phyloP scores from a whole-genome alignment of 2,329 filamentous ascomycete species.

The Knoxdaviesia proteae region DNA sequence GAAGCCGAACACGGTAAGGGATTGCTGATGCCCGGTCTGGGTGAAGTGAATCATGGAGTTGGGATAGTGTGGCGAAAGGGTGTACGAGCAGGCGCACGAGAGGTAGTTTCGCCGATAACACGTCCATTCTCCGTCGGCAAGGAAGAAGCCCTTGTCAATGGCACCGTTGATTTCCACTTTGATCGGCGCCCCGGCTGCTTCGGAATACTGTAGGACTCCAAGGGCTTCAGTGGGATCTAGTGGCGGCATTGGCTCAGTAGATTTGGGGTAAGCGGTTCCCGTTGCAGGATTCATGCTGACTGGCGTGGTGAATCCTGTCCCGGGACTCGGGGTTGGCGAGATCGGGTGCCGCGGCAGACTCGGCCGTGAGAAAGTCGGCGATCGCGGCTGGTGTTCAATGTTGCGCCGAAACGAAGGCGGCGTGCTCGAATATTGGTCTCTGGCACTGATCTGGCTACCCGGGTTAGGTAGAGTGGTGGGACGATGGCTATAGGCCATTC shows the following conservation, averaged over 20 bases:
- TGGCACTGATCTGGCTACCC: constrained; percentile 23
- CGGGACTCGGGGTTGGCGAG: constrained; percentile 29
- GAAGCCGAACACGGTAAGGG: constrained; percentile 51
- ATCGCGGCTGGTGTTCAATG: constrained; percentile 27
- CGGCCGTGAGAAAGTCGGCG: constrained; percentile 25
- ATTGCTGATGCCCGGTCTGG: constrained; percentile 25
- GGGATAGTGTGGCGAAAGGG: constrained; percentile 35
- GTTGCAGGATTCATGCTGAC: constrained; percentile 28
- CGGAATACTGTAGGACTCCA: constrained; percentile 39
- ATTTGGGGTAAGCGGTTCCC: constrained; percentile 16
- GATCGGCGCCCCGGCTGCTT: constrained; percentile 27
- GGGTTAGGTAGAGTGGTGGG: constrained; percentile 30
- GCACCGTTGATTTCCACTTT: constrained; percentile 56
- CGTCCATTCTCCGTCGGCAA: constrained; percentile 66
- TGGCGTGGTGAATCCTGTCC: constrained; percentile 20
- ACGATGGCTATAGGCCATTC: constrained; percentile 37
- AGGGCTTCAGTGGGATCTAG: constrained; percentile 27
- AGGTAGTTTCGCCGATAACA: constrained; percentile 89
- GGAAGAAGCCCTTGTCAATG: constrained; percentile 81
- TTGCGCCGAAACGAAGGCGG: constrained; percentile 29
- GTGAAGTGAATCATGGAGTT: constrained; percentile 29
- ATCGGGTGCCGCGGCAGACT: constrained; percentile 28
- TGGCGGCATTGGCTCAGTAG: constrained; percentile 27
- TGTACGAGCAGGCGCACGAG: constrained; percentile 62
- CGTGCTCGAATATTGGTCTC: constrained; percentile 30